Evolutionary conservation across 2,329 filamentous ascomycete species (phyloP).

Genomic region (Nemania sp.): DNA sequence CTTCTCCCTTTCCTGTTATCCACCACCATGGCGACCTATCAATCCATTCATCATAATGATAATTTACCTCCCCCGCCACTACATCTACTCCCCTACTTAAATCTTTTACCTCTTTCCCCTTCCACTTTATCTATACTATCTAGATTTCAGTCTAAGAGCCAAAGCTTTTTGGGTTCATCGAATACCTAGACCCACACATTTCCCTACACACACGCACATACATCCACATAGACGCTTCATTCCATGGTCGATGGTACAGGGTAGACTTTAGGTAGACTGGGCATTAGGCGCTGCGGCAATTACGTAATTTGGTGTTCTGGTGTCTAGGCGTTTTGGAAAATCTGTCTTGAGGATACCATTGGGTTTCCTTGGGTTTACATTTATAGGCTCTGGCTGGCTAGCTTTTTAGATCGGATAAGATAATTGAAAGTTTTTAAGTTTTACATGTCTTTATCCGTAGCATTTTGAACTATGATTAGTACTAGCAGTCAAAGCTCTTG

Average conservation of each 20-base stretch:
- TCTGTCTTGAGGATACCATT: background rate
- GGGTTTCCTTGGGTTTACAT: background rate
- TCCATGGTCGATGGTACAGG: background rate
- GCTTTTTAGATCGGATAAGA: background rate
- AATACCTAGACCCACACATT: background rate
- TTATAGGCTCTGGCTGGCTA: background rate
- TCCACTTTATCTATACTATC: background rate
- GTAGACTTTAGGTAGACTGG: background rate
- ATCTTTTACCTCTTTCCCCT: no score
- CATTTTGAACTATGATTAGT: background rate
- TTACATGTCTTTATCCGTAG: background rate
- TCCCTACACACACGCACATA: background rate
- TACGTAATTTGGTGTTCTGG: background rate
- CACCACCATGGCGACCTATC: background rate
- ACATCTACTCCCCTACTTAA: background rate
- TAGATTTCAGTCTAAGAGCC: background rate
- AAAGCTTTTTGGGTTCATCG: background rate
- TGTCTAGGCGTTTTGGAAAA: slow-evolving; percentile 8
- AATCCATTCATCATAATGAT: background rate
- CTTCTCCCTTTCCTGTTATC: background rate
- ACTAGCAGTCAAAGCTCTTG: background rate
- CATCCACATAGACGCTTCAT: background rate
- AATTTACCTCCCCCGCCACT: background rate
- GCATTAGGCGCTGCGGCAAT: background rate
- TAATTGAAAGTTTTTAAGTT: background rate